Evolutionary conservation across 176 grass and related monocot species (phyloP).

Genomic region (Saccharum spontaneum): DNA sequence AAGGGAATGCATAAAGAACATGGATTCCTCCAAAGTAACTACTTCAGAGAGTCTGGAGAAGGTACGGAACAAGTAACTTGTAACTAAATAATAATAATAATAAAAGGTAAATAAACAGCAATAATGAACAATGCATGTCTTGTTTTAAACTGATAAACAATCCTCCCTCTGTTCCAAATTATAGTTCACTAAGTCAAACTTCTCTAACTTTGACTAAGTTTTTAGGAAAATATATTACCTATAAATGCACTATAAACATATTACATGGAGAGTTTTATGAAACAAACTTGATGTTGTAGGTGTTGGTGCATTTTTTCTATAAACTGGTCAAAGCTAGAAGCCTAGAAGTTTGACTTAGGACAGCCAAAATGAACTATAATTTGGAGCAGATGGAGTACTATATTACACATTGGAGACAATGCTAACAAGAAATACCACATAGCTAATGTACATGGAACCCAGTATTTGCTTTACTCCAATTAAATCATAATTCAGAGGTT

Average conservation of each 20-base stretch:
- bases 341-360: neutral
- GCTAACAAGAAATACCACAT: slow-evolving; percentile 1
- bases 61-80: neutral
- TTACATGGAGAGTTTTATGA: neutral
- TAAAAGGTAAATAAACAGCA: slow-evolving; percentile 16
- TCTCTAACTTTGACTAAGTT: neutral
- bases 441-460: neutral
- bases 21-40: slow-evolving; percentile 19
- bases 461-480: neutral
- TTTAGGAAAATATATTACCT: neutral
- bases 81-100: slow-evolving; percentile 8
- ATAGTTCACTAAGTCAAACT: neutral
- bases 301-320: neutral
- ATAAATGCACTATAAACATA: neutral
- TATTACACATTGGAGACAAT: neutral
- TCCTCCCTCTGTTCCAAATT: neutral
- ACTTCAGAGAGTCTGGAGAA: neutral
- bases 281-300: neutral
- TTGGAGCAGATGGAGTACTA: neutral
- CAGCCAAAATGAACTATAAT: neutral
- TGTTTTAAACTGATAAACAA: slow-evolving; percentile 12
- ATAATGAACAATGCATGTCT: neutral
- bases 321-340: neutral
- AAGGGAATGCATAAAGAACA: slow-evolving; percentile 20
- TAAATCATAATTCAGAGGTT: neutral